Percentiles rank a stretch among this genome's conserved stretches.
Evolutionary conservation across 2,329 filamentous ascomycete genomes (phyloP).

Genomic region (Botrytis tulipae): DNA sequence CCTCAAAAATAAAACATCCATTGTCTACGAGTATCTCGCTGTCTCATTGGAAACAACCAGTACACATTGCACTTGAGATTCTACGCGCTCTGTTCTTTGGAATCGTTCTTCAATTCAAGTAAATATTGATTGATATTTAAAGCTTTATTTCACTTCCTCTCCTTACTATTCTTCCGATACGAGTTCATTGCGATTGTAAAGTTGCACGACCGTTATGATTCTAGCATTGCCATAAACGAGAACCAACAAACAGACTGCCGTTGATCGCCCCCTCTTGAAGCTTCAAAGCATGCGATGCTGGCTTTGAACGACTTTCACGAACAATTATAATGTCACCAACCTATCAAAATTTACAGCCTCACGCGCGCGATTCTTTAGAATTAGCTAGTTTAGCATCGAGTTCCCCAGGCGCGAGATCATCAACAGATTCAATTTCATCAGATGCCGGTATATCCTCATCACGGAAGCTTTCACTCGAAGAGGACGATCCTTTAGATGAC

Average conservation of each 20-base stretch:
- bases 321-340: constrained; percentile 35
- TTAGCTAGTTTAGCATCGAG: constrained; percentile 91
- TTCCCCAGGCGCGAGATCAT: constrained; percentile 60
- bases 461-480: constrained; percentile 81
- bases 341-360: constrained; percentile 34
- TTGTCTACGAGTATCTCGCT: neutral
- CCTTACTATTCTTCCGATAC: neutral
- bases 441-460: constrained; percentile 90
- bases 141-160: constrained; percentile 3
- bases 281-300: constrained; percentile 17
- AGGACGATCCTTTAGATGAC: constrained; percentile 74
- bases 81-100: neutral
- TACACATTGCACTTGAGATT: neutral
- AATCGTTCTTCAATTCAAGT: constrained; percentile 4
- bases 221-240: constrained; percentile 15
- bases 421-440: constrained; percentile 70
- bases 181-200: constrained; percentile 3
- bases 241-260: neutral
- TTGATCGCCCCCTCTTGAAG: neutral
- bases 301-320: constrained; percentile 15
- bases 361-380: constrained; percentile 83
- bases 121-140: constrained; percentile 5
- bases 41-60: neutral
- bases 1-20: neutral
- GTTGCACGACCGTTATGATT: constrained; percentile 17